Conservation (phyloP, 768 basidiomycete genomes). For the Boletales sp. region DNA sequence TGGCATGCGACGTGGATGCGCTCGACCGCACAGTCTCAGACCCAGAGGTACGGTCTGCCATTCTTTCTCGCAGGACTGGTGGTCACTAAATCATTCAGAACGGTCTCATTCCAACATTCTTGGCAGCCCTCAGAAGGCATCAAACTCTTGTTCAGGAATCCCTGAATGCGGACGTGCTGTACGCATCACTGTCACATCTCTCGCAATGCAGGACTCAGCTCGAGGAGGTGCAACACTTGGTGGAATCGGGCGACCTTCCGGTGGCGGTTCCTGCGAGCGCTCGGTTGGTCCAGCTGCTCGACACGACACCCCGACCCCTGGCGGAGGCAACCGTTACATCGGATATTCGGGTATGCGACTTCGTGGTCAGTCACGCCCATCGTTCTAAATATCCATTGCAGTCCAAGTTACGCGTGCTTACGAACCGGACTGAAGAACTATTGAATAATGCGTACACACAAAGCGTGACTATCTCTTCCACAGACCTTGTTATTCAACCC, state of each 20-base stretch:
- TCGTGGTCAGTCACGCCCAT: neutral
- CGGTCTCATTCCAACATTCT: slow-evolving; percentile 61
- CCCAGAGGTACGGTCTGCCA: slow-evolving; percentile 47
- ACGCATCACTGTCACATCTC: slow-evolving; percentile 54
- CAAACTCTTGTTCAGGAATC: slow-evolving; percentile 60
- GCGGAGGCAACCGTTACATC: slow-evolving; percentile 46
- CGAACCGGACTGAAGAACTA: slow-evolving; percentile 66
- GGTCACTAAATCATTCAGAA: slow-evolving; percentile 40
- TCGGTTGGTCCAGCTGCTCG: slow-evolving; percentile 43
- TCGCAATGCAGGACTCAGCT: slow-evolving; percentile 48
- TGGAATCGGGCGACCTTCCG: slow-evolving; percentile 57
- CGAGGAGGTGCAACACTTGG: slow-evolving; percentile 40
- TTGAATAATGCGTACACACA: slow-evolving; percentile 64
- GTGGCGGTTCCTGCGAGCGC: slow-evolving; percentile 52
- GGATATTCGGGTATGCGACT: slow-evolving; percentile 53
- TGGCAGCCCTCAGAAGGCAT: slow-evolving; percentile 56
- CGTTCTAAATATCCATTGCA: slow-evolving; percentile 25
- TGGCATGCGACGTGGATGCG: slow-evolving; percentile 51
- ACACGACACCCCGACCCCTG: slow-evolving; percentile 48
- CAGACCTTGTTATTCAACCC: slow-evolving; percentile 47
- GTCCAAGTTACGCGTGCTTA: slow-evolving; percentile 52
- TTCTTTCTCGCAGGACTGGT: slow-evolving; percentile 1
- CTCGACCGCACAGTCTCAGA: slow-evolving; percentile 51
- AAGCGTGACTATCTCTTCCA: slow-evolving; percentile 49
- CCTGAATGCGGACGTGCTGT: slow-evolving; percentile 48